phyloP scores from a whole-genome alignment of 257 asterid species.

The Solanum chilense region DNA sequence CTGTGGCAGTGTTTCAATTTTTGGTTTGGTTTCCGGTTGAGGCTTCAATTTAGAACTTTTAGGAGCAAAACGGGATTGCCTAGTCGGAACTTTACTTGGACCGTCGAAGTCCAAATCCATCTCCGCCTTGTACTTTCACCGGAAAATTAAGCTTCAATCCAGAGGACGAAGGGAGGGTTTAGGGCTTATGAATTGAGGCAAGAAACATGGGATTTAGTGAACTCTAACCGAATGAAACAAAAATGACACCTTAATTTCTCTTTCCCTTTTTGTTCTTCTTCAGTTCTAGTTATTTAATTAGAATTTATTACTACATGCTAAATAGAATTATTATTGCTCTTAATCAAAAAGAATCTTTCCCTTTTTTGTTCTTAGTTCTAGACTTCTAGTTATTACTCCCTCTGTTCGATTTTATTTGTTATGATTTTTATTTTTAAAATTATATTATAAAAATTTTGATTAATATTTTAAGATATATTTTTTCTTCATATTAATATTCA shows the following conservation, averaged over 20 bases:
- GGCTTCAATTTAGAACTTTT: conserved; percentile 44
- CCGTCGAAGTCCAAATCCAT: conserved; percentile 44
- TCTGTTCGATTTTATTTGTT: too few species aligned
- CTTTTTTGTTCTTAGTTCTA: too few species aligned
- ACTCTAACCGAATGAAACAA: background rate
- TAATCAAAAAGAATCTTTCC: too few species aligned
- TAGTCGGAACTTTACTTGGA: conserved; percentile 15
- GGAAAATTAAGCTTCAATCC: background rate
- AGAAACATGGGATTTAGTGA: background rate
- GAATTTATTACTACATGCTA: too few species aligned
- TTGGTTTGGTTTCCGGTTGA: conserved; percentile 20
- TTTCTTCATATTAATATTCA: too few species aligned
- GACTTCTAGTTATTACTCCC: too few species aligned
- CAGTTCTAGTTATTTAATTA: too few species aligned
- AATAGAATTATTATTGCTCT: too few species aligned
- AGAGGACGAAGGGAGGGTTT: background rate
- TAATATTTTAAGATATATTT: too few species aligned
- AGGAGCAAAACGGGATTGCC: conserved; percentile 54
- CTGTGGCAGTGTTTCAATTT: background rate
- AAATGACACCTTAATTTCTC: background rate
- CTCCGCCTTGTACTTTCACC: conserved; percentile 27
- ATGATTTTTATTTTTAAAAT: too few species aligned
- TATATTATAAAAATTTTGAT: rapidly evolving
- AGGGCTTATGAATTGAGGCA: background rate
- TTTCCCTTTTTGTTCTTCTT: background rate